Evolutionary conservation across 768 basidiomycete species (phyloP), one percentile per base, ranked within the genome.

Genomic region (Rhodotorula diobovata): DNA sequence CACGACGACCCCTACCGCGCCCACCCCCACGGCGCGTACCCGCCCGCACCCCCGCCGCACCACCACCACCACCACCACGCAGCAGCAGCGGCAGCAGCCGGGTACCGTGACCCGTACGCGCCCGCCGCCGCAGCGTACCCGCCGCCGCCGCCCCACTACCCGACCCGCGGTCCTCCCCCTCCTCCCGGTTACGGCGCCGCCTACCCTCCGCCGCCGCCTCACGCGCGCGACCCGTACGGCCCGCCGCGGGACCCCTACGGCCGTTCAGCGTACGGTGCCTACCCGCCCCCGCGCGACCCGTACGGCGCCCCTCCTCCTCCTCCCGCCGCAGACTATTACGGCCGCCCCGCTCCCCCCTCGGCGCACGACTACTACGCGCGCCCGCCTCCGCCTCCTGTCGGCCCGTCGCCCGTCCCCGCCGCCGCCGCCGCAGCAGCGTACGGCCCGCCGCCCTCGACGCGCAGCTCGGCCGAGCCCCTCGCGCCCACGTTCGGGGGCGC

Each of bases 291-390:
- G 2, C 41, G 53, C 25, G 59, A 67, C 34, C 57, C 62, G 28
- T 61, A 60, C n/a, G 45, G 34, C n/a, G n/a, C n/a, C 45, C 41
- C 55, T 23, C 63, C 68, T 30, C 62, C 68, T 23, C 62, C 50
- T 37, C 62, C 68, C 14, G 56, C 39, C 25, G 41, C 57, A 34
- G 56, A 63, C 14, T 61, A 65, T 37, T 54, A 53, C 30, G 46
- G 32, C 32, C n/a, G 48, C 21, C 54, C 63, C 1, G 48, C 59
- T 25, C 57, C 39, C 57, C 37, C 2, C 23, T 15, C 41, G 41
- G 8, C 18, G 9, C 50, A 16, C 51, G 32, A 66, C 51, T n/a
- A 25, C 41, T 54, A 41, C 51, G 18, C 21, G 23, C 28, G 15
- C 11, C 63, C 68, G 28, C 57, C 57, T 6, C 43, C 62, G 2